phyloP scores from a whole-genome alignment of 2,329 filamentous ascomycete species.

The Trichoderma sp. region DNA sequence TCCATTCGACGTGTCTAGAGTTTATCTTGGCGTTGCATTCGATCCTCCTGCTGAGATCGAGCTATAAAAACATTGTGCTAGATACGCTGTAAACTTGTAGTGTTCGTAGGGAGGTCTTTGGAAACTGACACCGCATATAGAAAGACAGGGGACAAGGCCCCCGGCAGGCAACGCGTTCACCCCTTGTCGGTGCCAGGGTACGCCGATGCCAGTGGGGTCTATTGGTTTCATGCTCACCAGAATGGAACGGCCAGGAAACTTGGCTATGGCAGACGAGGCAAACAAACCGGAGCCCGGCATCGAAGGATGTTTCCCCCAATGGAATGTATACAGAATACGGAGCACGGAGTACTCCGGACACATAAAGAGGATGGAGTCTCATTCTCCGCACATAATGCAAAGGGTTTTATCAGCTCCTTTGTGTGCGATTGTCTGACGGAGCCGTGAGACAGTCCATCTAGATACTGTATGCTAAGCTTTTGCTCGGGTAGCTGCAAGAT shows the following conservation, averaged over 20 bases:
- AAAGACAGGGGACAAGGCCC: background rate
- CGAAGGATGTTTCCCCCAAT: background rate
- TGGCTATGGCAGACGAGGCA: background rate
- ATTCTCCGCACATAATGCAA: slow-evolving; percentile 2
- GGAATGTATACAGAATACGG: background rate
- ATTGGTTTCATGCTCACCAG: slow-evolving; percentile 15
- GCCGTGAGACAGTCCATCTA: background rate
- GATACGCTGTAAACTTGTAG: background rate
- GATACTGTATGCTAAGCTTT: background rate
- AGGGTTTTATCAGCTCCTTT: background rate
- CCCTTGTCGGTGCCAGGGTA: background rate
- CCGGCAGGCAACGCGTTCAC: background rate
- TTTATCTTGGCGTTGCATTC: background rate
- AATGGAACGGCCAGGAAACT: background rate
- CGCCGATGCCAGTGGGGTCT: background rate
- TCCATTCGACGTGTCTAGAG: background rate
- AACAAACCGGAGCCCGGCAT: background rate
- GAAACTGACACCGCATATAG: background rate
- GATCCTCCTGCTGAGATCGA: background rate
- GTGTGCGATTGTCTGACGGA: background rate
- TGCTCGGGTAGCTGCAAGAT: background rate
- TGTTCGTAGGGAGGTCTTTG: background rate
- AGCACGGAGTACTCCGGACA: slow-evolving; percentile 3
- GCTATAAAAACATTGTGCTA: background rate
- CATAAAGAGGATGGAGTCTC: background rate